Percentiles rank a stretch among this genome's conserved stretches.
These are phyloP conservation scores for Chrysoporthe deuterocubensis DNA, from an alignment of 2,329 filamentous ascomycete species.

Conservation along the genomic window DNA sequence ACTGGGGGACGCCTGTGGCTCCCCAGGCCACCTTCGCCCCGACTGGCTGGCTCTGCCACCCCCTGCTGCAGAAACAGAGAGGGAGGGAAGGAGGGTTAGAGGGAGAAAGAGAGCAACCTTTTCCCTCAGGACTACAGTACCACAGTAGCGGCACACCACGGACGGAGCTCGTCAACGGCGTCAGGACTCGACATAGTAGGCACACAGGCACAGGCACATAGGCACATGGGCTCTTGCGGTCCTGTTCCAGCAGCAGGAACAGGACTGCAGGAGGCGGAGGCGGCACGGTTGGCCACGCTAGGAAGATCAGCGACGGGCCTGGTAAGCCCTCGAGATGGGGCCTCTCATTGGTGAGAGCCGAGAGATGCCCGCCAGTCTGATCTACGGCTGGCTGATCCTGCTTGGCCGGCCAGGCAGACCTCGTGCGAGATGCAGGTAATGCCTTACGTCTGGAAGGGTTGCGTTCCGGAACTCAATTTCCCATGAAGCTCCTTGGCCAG, in stretches of 20 bases:
- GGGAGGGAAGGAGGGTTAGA: no score
- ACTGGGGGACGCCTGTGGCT: conserved; percentile 3
- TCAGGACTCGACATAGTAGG: not conserved
- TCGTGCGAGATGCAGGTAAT: conserved; percentile 23
- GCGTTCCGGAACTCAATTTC: conserved; percentile 23
- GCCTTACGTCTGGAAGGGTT: conserved; percentile 21
- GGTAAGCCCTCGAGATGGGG: not conserved
- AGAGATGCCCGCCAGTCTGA: conserved; percentile 1
- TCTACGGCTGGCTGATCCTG: conserved; percentile 9
- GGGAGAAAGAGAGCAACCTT: not conserved
- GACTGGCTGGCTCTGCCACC: conserved; percentile 21
- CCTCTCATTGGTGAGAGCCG: not conserved
- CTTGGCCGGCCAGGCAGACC: conserved; percentile 10
- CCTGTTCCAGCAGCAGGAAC: not conserved
- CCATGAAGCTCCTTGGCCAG: conserved; percentile 21
- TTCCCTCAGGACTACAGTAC: not conserved
- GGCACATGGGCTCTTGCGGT: not conserved
- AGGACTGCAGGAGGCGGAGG: no score
- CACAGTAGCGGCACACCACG: not conserved
- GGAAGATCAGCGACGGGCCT: not conserved
- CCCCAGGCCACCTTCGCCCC: conserved; percentile 18
- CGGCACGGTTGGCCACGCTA: not conserved
- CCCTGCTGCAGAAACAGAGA: conserved; percentile 1
- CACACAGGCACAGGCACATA: no score
- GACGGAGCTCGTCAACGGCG: not conserved